Evolutionary conservation across 2,329 filamentous ascomycete species (phyloP), one percentile per base, ranked within the genome.

Genomic region (Zelopaecilomyces penicillatus): DNA sequence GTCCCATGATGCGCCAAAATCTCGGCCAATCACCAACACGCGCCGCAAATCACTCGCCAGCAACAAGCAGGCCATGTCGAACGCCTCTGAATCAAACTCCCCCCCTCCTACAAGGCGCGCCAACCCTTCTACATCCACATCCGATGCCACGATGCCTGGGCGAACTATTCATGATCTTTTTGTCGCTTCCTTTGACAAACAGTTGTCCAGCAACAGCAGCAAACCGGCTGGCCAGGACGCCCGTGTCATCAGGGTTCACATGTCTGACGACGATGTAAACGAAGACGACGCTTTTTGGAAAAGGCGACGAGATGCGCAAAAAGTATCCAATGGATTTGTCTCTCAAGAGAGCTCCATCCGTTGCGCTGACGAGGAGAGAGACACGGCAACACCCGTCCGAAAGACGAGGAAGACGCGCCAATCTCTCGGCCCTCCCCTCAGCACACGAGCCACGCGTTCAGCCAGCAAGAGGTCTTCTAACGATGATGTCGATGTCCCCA

Each of bases 401-500:
- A 59, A 49, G 52, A 61, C 59, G 39, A 62, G 61, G 40, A 60
- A 54, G 55, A 65, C 63, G 54, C 64, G 65, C 45, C 57, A 64
- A 45, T 65, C 64, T 37, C 50, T 56, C 52, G 63, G 50, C 43
- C 52, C 59, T 40, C 58, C 58, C 38, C 57, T 58, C 48, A 66
- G 58, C 50, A 65, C 60, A 39, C 65, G 73, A 41, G 63, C 69
- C 39, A 75, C 71, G 36, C 69, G 73, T 34, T 74, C 71, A 10
- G 65, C 71, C 19, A 65, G 65, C 55, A 80, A 79, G 69, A 66
- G 75, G 45, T 63, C 71, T 5, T 57, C 67, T 29, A 65, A 74
- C 58, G 76, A 81, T 50, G 75, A 79, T 47, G 59, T 69, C 11
- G 76, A 81, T 43, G 67, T 70, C 39, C 64, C 68, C 47, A 65